Percentiles rank a stretch among this genome's conserved stretches.
Conservation (phyloP, 352 stramenopile species). For the Phytophthora citricola region DNA sequence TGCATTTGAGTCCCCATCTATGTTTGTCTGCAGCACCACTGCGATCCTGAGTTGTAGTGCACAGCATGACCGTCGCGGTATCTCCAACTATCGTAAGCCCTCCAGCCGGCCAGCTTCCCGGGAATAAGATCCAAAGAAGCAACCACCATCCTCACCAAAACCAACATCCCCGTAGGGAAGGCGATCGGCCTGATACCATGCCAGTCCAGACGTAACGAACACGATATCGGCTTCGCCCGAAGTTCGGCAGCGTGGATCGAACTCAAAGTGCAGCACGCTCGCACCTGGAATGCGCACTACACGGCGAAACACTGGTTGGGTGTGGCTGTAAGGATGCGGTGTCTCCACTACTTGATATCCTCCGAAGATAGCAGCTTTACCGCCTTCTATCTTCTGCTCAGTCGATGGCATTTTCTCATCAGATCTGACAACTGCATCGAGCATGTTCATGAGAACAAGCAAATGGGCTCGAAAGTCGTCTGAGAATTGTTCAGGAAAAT, state of each 20-base stretch:
- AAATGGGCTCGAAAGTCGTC: slow-evolving; percentile 31
- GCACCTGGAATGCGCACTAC: slow-evolving; percentile 65
- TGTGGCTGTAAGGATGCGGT: slow-evolving; percentile 69
- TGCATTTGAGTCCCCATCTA: slow-evolving; percentile 69
- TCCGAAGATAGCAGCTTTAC: slow-evolving; percentile 40
- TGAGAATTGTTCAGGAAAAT: slow-evolving; percentile 45
- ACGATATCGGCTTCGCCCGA: slow-evolving; percentile 70
- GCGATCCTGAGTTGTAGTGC: slow-evolving; percentile 63
- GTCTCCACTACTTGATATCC: slow-evolving; percentile 65
- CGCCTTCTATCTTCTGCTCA: neutral
- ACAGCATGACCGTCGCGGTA: slow-evolving; percentile 73
- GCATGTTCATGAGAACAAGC: slow-evolving; percentile 35
- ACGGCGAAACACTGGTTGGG: slow-evolving; percentile 63
- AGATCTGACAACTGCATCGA: slow-evolving; percentile 28
- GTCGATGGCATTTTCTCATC: slow-evolving; percentile 10
- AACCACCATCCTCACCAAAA: slow-evolving; percentile 70
- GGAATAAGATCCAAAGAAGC: slow-evolving; percentile 64
- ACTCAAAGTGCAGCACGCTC: slow-evolving; percentile 66
- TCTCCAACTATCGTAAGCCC: slow-evolving; percentile 69
- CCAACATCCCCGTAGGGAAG: slow-evolving; percentile 61
- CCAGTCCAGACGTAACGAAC: slow-evolving; percentile 62
- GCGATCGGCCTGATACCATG: slow-evolving; percentile 67
- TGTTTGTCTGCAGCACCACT: slow-evolving; percentile 47
- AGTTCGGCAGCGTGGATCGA: slow-evolving; percentile 69
- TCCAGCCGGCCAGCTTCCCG: slow-evolving; percentile 61